Base-by-base conservation (phyloP, 352 stramenopile genomes). In the Phytophthora rubi region DNA sequence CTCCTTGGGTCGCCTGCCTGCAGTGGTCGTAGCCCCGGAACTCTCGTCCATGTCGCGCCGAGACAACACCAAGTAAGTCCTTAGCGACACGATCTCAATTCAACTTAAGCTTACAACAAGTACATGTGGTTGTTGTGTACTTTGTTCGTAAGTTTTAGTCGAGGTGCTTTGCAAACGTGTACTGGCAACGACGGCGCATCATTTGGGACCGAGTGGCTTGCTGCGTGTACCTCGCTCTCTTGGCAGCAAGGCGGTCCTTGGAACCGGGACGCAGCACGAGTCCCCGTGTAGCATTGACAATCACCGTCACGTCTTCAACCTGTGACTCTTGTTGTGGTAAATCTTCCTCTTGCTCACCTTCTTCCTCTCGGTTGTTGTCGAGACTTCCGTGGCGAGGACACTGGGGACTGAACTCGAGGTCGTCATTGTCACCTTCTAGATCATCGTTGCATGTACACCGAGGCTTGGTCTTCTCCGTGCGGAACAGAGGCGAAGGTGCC, bases 101-200 rank as follows among this genome's bases (percentile, higher is more conserved):
- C 8, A 42, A 42, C 2, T 6, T 30, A 7, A 42, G 9, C 2
- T 6, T 30, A 7, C 28, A 30, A 30, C 28, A 30, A 30, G 28
- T 30, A 30, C 33, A 10, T 39, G 33, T 39, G 9, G 28, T 30
- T 30, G 28, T 30, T 30, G 28, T 30, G 28, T 30, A 30, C 28
- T 30, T 30, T 30, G 28, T 30, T 30, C 28, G 28, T 30, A 7
- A 30, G 28, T 30, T 30, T 44, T 56, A 62, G n/a, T n/a, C 33
- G 2, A 73, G 58, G n/a, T 72, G 53, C 32, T 78, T 82, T 6
- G 69, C 82, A 42, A 79, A 82, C 12, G 76, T 83, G 56, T 88
- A 88, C 59, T 76, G 74, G 54, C 75, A 77, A 13, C 83, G 65
- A 7, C 83, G 79, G 28, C 78, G 75, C 77, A 91, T 91, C 81